Conservation (phyloP, 73 alveolate genomes). For the Paramecium sonneborni region DNA sequence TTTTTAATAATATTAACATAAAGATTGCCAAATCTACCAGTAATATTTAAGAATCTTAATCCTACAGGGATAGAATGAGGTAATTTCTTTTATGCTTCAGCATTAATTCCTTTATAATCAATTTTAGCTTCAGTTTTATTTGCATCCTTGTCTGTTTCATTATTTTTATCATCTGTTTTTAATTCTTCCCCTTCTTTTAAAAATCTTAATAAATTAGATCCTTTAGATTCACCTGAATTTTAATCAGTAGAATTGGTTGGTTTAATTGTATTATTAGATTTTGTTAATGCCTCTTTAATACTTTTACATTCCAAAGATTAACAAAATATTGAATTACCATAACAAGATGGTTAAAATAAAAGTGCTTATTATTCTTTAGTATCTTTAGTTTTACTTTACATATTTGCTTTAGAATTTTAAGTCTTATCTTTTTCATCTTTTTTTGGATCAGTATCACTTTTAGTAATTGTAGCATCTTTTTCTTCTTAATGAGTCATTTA, state of each 20-base stretch:
- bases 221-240: background rate
- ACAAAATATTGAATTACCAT: slow-evolving; percentile 51
- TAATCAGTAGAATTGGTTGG: background rate
- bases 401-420: background rate
- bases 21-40: slow-evolving; percentile 61
- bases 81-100: slow-evolving; percentile 5
- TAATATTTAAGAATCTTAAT: slow-evolving; percentile 28
- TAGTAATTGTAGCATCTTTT: background rate
- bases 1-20: slow-evolving; percentile 43
- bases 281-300: slow-evolving; percentile 20
- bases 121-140: slow-evolving; percentile 22
- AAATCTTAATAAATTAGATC: background rate
- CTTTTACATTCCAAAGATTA: background rate
- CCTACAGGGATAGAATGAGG: slow-evolving; percentile 35
- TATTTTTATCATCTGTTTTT: background rate
- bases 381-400: slow-evolving; percentile 29
- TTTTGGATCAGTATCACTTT: background rate
- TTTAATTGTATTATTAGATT: background rate
- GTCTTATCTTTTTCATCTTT: background rate
- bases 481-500: background rate
- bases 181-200: background rate
- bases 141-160: background rate
- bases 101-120: slow-evolving; percentile 21
- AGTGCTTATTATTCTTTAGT: background rate
- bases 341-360: slow-evolving; percentile 46